Conservation (phyloP, 2,329 filamentous ascomycete genomes). For the Lasiodiplodia hormozganensis region DNA sequence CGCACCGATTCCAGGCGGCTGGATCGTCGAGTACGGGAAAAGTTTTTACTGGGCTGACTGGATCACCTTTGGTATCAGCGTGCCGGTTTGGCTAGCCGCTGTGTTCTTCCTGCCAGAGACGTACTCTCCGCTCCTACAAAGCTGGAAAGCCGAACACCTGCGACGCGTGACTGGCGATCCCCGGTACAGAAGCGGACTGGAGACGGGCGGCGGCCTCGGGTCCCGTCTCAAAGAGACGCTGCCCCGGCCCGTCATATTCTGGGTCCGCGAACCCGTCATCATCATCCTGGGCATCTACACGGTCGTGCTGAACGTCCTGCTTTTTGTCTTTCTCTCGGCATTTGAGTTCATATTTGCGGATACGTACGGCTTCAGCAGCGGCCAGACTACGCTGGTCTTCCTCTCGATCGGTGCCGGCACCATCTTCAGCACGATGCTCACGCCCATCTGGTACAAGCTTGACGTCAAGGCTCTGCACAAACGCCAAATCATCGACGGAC, state of each 20-base stretch:
- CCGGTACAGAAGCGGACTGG: conserved; percentile 47
- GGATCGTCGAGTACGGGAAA: conserved; percentile 28
- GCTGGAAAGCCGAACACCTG: conserved; percentile 41
- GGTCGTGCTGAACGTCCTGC: conserved; percentile 26
- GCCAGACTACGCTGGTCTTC: conserved; percentile 54
- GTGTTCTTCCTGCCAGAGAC: conserved; percentile 57
- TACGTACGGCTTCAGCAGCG: conserved; percentile 52
- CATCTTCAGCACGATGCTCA: conserved; percentile 42
- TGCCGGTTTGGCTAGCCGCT: conserved; percentile 15
- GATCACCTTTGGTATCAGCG: conserved; percentile 35
- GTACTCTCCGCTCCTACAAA: conserved; percentile 49
- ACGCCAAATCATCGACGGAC: conserved; percentile 33
- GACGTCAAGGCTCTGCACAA: conserved; percentile 31
- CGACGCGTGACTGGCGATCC: conserved; percentile 42
- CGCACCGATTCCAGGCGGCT: conserved; percentile 33
- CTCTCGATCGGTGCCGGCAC: conserved; percentile 54
- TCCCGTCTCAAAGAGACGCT: conserved; percentile 22
- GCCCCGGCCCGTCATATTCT: conserved; percentile 23
- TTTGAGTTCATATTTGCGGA: conserved; percentile 39
- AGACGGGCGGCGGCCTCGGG: conserved; percentile 25
- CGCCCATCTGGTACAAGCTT: conserved; percentile 45
- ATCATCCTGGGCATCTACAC: conserved; percentile 29
- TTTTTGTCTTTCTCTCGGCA: conserved; percentile 26
- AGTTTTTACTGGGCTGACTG: conserved; percentile 51
- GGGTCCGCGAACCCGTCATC: conserved; percentile 43